These are phyloP conservation scores for Ilex aquifolium DNA, from an alignment of 257 asterid species.

Conservation along the genomic window DNA sequence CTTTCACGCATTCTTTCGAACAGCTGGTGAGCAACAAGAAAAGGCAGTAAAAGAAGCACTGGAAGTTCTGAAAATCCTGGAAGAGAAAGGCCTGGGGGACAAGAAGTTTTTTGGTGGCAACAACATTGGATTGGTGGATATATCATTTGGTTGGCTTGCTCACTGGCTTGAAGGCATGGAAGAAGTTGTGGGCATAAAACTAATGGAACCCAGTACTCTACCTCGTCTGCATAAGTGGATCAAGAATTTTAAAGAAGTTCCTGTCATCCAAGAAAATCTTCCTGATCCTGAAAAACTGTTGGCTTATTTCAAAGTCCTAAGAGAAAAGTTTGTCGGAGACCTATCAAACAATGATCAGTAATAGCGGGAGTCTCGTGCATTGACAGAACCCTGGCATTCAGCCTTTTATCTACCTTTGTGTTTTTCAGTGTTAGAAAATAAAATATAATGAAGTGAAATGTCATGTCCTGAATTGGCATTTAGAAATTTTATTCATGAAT, in stretches of 20 bases:
- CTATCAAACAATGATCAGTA: too few species aligned
- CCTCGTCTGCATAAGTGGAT: conserved; percentile 9
- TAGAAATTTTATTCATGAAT: too few species aligned
- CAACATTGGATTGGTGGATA: conserved; percentile 13
- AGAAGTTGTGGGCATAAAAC: conserved; percentile 10
- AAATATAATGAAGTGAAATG: too few species aligned
- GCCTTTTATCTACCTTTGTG: too few species aligned
- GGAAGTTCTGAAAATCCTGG: conserved; percentile 14
- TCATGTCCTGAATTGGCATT: too few species aligned
- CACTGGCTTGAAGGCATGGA: conserved; percentile 13
- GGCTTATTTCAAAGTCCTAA: conserved; percentile 2
- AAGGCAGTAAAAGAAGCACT: conserved; percentile 9
- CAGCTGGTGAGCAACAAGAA: conserved; percentile 11
- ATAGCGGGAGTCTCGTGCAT: too few species aligned
- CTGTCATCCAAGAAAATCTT: conserved; percentile 13
- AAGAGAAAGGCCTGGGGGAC: conserved; percentile 1
- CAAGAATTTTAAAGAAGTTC: conserved; percentile 8
- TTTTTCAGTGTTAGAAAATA: too few species aligned
- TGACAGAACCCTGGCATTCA: too few species aligned
- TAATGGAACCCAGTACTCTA: conserved; percentile 3
- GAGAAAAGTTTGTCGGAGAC: conserved; percentile 4
- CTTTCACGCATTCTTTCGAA: conserved; percentile 3
- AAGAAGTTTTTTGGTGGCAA: conserved; percentile 12
- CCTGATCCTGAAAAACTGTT: conserved; percentile 3
- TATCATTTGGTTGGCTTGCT: conserved; percentile 13